Conservation (phyloP, 129 eudicot genomes). For the Arctium lappa region DNA sequence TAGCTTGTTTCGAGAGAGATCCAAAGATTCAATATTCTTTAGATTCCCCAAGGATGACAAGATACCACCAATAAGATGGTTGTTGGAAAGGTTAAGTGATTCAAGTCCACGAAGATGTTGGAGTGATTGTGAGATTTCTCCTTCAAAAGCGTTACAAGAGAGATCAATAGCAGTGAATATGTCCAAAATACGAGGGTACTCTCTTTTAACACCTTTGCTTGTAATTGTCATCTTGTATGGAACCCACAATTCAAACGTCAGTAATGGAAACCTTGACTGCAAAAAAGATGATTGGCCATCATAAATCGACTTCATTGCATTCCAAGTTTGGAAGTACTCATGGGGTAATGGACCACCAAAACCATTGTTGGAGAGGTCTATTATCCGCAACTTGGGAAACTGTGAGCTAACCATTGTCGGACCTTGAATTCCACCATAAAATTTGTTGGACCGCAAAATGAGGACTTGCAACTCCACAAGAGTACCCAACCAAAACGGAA, state of each 20-base stretch:
- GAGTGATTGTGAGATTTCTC: not conserved
- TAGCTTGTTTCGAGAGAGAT: no score
- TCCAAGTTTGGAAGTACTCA: not conserved
- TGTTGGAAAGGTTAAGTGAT: not conserved
- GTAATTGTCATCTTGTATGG: not conserved
- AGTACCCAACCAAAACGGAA: not conserved
- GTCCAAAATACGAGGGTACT: not conserved
- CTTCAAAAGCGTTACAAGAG: not conserved
- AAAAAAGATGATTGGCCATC: not conserved
- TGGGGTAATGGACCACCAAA: constrained; percentile 23
- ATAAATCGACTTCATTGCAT: constrained; percentile 17
- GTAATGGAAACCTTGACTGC: not conserved
- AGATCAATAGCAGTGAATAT: not conserved
- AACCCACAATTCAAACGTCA: not conserved
- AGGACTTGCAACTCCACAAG: not conserved
- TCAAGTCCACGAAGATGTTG: not conserved
- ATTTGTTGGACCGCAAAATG: not conserved
- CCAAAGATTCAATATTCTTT: no score
- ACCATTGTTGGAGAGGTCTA: constrained; percentile 26
- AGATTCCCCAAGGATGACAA: no score
- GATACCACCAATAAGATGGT: not conserved
- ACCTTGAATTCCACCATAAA: not conserved
- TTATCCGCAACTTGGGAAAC: constrained; percentile 18
- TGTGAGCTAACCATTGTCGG: no score
- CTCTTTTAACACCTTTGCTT: constrained; percentile 1